phyloP scores from a whole-genome alignment of 345 rosid species.

The Euphorbia peplus region DNA sequence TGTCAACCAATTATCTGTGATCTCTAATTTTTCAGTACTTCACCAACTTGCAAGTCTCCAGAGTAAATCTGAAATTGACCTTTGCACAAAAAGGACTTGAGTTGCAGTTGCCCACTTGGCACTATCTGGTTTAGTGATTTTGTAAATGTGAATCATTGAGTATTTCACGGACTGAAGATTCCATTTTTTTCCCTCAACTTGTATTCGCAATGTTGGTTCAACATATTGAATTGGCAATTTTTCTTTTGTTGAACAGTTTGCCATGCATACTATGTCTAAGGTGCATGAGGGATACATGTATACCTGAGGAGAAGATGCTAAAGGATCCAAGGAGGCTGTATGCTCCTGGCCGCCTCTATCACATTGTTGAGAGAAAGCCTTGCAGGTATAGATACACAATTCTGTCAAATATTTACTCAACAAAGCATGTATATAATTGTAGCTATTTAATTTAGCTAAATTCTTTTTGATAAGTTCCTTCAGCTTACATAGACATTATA shows the following conservation, averaged over 20 bases:
- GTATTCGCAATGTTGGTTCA: not conserved
- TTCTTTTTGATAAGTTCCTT: not conserved
- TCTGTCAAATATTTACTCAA: not conserved
- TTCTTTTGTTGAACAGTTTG: conserved; percentile 49
- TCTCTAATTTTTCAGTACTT: not conserved
- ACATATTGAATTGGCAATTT: conserved; percentile 10
- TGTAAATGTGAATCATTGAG: not conserved
- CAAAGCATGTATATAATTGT: not conserved
- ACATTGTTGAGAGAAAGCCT: conserved; percentile 86
- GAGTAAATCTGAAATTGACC: not conserved
- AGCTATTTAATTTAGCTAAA: not conserved
- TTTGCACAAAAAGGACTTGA: not conserved
- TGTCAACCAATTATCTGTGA: not conserved
- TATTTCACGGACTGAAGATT: not conserved
- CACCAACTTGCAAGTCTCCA: not conserved
- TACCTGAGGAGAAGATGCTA: conserved; percentile 78
- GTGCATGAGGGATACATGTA: conserved; percentile 93
- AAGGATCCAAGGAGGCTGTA: conserved; percentile 94
- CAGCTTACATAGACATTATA: not conserved
- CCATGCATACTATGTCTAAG: conserved; percentile 83
- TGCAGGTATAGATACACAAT: conserved; percentile 51
- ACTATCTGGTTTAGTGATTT: not conserved
- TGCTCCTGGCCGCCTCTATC: conserved; percentile 98
- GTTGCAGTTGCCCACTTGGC: not conserved
- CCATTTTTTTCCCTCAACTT: not conserved